Evolutionary conservation across 257 asterid genomes (phyloP), one percentile per base, ranked within the genome.

Genomic region (Lantana camara): DNA sequence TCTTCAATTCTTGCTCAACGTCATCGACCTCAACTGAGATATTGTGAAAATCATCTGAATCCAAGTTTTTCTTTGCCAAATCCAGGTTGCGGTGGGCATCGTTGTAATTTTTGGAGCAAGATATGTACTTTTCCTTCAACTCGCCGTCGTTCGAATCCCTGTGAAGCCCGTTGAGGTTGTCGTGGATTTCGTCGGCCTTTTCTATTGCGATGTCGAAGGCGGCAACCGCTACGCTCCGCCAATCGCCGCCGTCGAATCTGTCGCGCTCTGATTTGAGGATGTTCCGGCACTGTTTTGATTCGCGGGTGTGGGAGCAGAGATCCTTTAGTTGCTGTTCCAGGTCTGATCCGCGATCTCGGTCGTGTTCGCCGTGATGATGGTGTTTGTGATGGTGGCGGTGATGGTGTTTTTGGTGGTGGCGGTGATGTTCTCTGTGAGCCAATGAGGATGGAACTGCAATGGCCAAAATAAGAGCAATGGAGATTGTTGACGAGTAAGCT

Each of bases 51-150:
- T 30, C 45, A 1, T 19, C 32, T 0, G 66, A 54, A 50, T 44
- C 56, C 10, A 68, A 58, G 23, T 11, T 14, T 12, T 12, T 38
- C 38, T 22, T 62, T 4, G 52, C 73, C 21, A 8, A 13, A 0
- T 12, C 30, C n/a, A 79, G 74, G 63, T 67, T 60, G 24, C 48
- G 60, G 32, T 42, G 11, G 5, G 63, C 77, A 4, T 76, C 64
- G 16, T 57, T 48, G 69, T 73, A 76, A 41, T 69, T 79, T 47
- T 57, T 58, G 0, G 75, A 64, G 46, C 85, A 79, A 1, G 66
- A 46, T 6, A 1, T 4, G 38, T 76, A 75, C 51, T 66, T 66
- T 4, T 19, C 10, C 56, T 53, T 76, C 32, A 66, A 21, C 2
- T 7, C 14, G 2, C 46, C 48, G 45, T 69, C 52, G 6, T 5